Evolutionary conservation across 371 early-diverging fungal species (phyloP), one percentile per base, ranked within the genome.

Genomic region (Basidiobolus meristosporus): DNA sequence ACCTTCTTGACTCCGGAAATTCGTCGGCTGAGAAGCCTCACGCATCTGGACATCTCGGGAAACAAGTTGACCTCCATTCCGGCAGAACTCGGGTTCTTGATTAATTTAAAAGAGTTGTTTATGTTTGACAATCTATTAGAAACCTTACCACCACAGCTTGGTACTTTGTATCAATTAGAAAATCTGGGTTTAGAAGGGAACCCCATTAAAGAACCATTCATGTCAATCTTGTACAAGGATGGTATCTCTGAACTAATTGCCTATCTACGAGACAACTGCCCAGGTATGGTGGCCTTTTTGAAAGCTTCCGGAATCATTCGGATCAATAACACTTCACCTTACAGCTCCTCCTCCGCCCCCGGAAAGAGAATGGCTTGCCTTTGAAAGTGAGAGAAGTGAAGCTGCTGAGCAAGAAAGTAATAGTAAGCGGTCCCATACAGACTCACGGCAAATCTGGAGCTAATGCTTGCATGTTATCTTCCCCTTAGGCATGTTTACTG

Each of bases 161-260:
- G 98, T 6, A 75, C 75, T 7, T 62, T 99, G 35, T 95, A 77
- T 52, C 86, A 88, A 51, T 58, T 98, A 38, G 92, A 96, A 43
- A 76, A 65, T 1, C 61, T 99, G 21, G 95, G 98, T 3, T 47
- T 99, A 19, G 91, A 98, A 52, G 98, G 98, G 12, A 99, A 99
- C 60, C 98, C 98, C 2, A 50, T 99, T 38, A 62, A 82, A 38
- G 84, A 90, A 19, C 85, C 88, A 16, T 57, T 95, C 28, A 70
- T 73, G 46, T 62, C 63, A 1, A 47, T 95, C 26, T 54, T 90
- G 36, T 77, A 85, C 31, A 84, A 87, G 48, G 87, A 91, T 29
- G 97, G 96, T 5, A 70, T 92, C 0, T 55, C 64, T 9, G 83
- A 83, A 7, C 74, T 98, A 16, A 73, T 98, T 28, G 57, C 65